Percentiles rank a stretch among this genome's conserved stretches.
Evolutionary conservation across 148 eudicot genomes (phyloP).

Genomic region (Heliamphora exappendiculata): DNA sequence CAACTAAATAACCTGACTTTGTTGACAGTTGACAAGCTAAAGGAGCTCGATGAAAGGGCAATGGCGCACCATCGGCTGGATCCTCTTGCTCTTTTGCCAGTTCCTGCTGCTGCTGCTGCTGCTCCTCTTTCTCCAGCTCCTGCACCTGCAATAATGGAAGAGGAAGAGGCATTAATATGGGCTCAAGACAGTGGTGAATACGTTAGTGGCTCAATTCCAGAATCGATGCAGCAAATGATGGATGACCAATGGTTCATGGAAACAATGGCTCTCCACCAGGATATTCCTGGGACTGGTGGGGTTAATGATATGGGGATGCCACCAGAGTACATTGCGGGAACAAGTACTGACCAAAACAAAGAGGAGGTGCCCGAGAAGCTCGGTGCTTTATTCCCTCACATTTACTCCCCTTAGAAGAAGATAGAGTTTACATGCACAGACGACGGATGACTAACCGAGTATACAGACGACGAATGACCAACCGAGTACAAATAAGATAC

Average conservation of each 20-base stretch:
- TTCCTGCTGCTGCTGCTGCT: not conserved
- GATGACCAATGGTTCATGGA: constrained; percentile 8
- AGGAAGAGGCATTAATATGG: not conserved
- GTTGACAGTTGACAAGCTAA: not conserved
- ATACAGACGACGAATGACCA: too few relatives aligned
- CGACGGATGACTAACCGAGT: too few relatives aligned
- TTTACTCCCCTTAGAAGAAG: too few relatives aligned
- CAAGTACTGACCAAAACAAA: not conserved
- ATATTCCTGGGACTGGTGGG: not conserved
- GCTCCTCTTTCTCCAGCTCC: not conserved
- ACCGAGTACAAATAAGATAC: too few relatives aligned
- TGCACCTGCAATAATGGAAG: not conserved
- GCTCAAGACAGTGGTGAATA: not conserved
- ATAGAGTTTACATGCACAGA: too few relatives aligned
- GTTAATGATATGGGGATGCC: not conserved
- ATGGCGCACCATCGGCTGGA: not conserved
- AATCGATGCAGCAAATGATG: not conserved
- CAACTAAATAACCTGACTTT: not conserved
- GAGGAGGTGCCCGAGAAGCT: not conserved
- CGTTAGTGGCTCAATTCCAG: not conserved
- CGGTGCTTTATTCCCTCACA: not conserved
- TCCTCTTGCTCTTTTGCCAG: not conserved
- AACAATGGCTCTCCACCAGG: constrained; percentile 1
- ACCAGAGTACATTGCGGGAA: not conserved
- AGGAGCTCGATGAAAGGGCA: not conserved